Percentiles rank a stretch among this genome's conserved stretches.
Evolutionary conservation across 805 yeast genomes (phyloP).

Genomic region (Candida ascalaphidarum): DNA sequence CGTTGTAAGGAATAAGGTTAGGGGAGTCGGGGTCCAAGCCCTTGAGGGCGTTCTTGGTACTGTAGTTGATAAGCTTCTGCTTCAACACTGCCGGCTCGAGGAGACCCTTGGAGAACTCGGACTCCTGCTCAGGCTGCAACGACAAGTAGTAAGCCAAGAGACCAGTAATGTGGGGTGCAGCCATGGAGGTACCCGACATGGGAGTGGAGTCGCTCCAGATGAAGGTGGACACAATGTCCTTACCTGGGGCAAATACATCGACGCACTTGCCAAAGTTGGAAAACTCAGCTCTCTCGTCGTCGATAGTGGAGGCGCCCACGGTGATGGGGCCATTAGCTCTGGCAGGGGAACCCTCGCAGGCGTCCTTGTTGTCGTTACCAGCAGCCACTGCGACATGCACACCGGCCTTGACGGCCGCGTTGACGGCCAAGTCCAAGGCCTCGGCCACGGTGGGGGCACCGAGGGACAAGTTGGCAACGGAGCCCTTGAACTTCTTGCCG

Average conservation of each 20-base stretch:
- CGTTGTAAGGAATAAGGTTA: conserved; percentile 41
- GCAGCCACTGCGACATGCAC: conserved; percentile 57
- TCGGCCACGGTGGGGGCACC: conserved; percentile 48
- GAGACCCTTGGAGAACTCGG: conserved; percentile 34
- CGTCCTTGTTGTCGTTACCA: conserved; percentile 70
- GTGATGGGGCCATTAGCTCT: conserved; percentile 77
- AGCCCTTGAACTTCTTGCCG: conserved; percentile 41
- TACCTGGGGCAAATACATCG: conserved; percentile 95
- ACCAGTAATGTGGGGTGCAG: conserved; percentile 71
- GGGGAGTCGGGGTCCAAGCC: conserved; percentile 48
- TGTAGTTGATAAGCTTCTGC: conserved; percentile 30
- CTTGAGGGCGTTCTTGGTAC: conserved; percentile 41
- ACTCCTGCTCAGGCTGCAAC: conserved; percentile 9
- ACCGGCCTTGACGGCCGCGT: conserved; percentile 50
- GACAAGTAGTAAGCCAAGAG: conserved; percentile 43
- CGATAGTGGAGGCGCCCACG: conserved; percentile 89
- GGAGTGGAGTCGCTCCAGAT: conserved; percentile 6
- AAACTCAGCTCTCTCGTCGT: conserved; percentile 89
- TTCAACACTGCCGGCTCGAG: conserved; percentile 33
- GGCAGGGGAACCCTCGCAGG: conserved; percentile 90
- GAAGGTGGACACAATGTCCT: conserved; percentile 68
- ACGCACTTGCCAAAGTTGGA: conserved; percentile 95
- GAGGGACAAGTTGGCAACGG: conserved; percentile 55
- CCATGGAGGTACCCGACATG: conserved; percentile 76
- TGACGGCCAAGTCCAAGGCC: conserved; percentile 49